Evolutionary conservation across 805 yeast genomes (phyloP).

Genomic region (Wickerhamomyces xylosicus): DNA sequence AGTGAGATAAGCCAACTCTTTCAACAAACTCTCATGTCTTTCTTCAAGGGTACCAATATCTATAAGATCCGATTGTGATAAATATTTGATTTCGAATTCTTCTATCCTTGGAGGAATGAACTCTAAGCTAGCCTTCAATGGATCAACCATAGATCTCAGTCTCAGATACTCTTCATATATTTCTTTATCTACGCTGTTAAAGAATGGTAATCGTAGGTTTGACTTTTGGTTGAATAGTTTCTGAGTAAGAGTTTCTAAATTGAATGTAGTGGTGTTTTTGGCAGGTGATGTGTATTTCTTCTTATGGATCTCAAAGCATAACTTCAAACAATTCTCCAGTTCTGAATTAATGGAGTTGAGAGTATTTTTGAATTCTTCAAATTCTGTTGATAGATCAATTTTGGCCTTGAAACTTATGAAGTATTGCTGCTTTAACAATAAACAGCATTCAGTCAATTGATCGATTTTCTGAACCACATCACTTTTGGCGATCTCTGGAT

Average conservation of each 20-base stretch:
- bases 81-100: conserved; percentile 26
- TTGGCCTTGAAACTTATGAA: conserved; percentile 21
- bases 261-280: conserved; percentile 27
- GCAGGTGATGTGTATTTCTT: conserved; percentile 29
- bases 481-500: conserved; percentile 1
- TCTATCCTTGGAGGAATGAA: conserved; percentile 41
- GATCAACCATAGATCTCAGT: conserved; percentile 33
- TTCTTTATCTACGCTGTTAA: conserved; percentile 26
- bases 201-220: conserved; percentile 28
- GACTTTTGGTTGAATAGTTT: conserved; percentile 20
- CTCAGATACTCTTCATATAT: conserved; percentile 31
- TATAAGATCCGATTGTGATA: conserved; percentile 7
- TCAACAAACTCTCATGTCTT: conserved; percentile 29
- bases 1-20: conserved; percentile 31
- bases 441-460: conserved; percentile 20
- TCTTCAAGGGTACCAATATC: conserved; percentile 22
- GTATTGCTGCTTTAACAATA: conserved; percentile 19
- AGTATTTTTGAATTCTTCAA: conserved; percentile 29
- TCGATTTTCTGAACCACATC: conserved; percentile 21
- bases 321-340: conserved; percentile 25
- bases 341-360: conserved; percentile 32
- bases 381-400: conserved; percentile 32
- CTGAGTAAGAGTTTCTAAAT: conserved; percentile 23
- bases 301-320: conserved; percentile 27
- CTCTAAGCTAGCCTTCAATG: conserved; percentile 40